Percentiles rank a stretch among this genome's conserved stretches.
phyloP scores from a whole-genome alignment of 257 asterid species.

The Solanum dulcamara region DNA sequence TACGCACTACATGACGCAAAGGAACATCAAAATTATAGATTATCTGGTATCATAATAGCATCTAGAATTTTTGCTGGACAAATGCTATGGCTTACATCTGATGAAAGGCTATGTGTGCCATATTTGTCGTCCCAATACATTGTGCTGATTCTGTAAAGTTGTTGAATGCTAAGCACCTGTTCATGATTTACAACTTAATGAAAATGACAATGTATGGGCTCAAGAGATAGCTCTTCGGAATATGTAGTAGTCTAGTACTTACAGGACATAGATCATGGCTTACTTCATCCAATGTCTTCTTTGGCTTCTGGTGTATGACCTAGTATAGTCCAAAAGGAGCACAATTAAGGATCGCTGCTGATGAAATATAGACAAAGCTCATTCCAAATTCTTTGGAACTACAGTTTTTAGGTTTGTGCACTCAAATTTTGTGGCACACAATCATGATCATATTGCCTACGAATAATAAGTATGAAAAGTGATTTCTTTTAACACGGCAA shows the following conservation, averaged over 20 bases:
- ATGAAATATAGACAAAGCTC: not conserved
- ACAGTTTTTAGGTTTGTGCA: not conserved
- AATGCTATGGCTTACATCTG: constrained; percentile 46
- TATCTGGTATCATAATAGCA: not conserved
- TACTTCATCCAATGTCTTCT: constrained; percentile 89
- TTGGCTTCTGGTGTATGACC: constrained; percentile 99
- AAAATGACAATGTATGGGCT: not conserved
- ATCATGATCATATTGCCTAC: not conserved
- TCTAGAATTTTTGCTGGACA: not conserved
- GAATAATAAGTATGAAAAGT: not conserved
- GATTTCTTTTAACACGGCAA: not conserved
- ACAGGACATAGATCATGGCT: constrained; percentile 97
- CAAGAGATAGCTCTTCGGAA: not conserved
- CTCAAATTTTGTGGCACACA: not conserved
- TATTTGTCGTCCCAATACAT: constrained; percentile 99
- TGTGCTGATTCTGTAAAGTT: constrained; percentile 96
- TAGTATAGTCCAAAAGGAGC: constrained; percentile 18
- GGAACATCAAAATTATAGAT: not conserved
- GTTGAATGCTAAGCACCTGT: constrained; percentile 94
- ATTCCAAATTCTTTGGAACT: not conserved
- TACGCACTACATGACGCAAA: not conserved
- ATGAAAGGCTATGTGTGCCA: constrained; percentile 93
- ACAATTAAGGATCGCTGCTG: not conserved
- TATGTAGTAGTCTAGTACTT: constrained; percentile 16
- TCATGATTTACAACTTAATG: constrained; percentile 4